Evolutionary conservation across 2,329 filamentous ascomycete genomes (phyloP), one percentile per base, ranked within the genome.

Genomic region (Periconia sp.): DNA sequence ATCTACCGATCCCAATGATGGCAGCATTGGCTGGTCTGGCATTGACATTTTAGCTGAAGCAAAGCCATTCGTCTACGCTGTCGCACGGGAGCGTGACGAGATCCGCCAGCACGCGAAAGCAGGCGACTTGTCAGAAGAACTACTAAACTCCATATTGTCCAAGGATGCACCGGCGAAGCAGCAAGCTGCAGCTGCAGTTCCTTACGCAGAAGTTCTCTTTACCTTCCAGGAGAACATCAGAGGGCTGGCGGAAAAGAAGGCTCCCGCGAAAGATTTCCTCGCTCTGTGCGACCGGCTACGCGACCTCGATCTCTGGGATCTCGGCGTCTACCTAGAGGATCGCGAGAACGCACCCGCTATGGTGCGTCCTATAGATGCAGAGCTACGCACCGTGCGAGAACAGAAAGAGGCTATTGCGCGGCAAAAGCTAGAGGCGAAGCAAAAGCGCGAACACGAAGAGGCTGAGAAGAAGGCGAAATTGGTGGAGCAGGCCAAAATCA

Each of bases 251-350:
- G 63, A 63, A 19, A 65, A 72, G 40, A 70, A 73, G 36, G 73
- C 75, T 1, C 76, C 83, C 1, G 83, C 87, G 46, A 89, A 90
- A 63, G 81, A 87, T 3, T 84, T 94, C 25, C 82, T 96, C 1
- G 71, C 77, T 0, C 80, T 95, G 33, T 94, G 87, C 54, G 92
- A 69, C 35, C 53, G 57, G 13, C 82, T 96, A 30, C 87, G 92
- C 38, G 89, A 96, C 66, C 78, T 83, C 8, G 84, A 92, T 43
- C 82, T 96, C 9, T 92, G 88, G 59, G 85, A 92, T 44, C 75
- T 95, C 0, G 89, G 87, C 25, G 87, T 96, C 44, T 95, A 95
- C 62, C 83, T 96, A 1, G 92, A 96, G 63, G 92, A 96, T 61
- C 83, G 89, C 36, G 79, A 83, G 71, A 50, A 74, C 74, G n/a